Base-by-base conservation (phyloP, 116 monocot genomes). In the Thalassia testudinum region DNA sequence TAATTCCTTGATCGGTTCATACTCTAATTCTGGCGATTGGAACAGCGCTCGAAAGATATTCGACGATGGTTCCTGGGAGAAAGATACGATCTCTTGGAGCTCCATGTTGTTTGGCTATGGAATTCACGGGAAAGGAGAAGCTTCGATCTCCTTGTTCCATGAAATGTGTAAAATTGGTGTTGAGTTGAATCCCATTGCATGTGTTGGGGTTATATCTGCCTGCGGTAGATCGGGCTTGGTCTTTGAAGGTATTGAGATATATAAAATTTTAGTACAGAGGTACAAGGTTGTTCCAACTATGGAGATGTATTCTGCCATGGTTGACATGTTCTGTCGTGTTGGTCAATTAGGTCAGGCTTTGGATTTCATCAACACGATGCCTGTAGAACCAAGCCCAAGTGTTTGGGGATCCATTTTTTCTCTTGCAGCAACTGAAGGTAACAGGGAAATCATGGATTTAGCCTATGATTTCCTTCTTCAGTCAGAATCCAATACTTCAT, bases 61-160 rank as follows among this genome's bases (percentile, higher is more conserved):
- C 66, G 53, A 77, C 63, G 72, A 79, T 47, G 44, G 50, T 3
- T 73, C 59, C n/a, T 88, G 84, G 78, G 27, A 65, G 21, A 85
- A 91, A 47, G 91, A 91, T 69, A 59, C 38, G 19, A 76, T 85
- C 49, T 84, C 90, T 14, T 84, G 84, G 90, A 67, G 80, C 47
- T 72, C 78, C 0, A 84, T 90, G 66, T 49, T 84, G 51, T 67
- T 48, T 17, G 62, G 78, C 43, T 73, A 70, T 55, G 90, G 75
- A 17, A 49, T 72, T 65, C 84, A 84, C 60, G 90, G 84, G 49
- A 70, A 25, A 24, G 83, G 80, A 44, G 53, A 63, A 28, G 80
- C 80, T 47, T 69, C 84, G 21, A 48, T 80, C 26, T 21, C 42
- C 16, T 21, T 76, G 23, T 91, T 81, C 58, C 24, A 62, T 47